phyloP scores from a whole-genome alignment of 108 stramenopile genomes.

The Seminavis robusta region DNA sequence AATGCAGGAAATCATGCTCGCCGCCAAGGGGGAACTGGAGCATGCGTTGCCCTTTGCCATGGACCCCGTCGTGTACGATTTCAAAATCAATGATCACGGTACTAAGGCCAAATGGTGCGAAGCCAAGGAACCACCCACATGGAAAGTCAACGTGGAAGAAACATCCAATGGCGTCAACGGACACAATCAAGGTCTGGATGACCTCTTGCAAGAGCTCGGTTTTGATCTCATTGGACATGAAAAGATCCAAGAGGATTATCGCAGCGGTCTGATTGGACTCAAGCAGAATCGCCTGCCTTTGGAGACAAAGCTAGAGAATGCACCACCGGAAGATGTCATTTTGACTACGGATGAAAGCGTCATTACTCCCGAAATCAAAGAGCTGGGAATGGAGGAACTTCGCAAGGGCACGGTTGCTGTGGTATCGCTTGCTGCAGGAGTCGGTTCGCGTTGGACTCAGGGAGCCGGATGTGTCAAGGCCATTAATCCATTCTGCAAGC shows the following conservation, averaged over 20 bases:
- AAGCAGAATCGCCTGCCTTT: conserved; percentile 48
- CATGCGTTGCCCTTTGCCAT: conserved; percentile 52
- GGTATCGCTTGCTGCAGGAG: conserved; percentile 53
- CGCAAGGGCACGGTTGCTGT: conserved; percentile 40
- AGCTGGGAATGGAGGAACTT: conserved; percentile 38
- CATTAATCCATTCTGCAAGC: conserved; percentile 46
- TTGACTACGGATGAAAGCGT: conserved; percentile 16
- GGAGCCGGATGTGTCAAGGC: conserved; percentile 63
- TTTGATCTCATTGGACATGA: conserved; percentile 43
- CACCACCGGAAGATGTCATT: conserved; percentile 38
- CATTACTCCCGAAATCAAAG: conserved; percentile 17
- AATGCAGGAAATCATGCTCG: conserved; percentile 47
- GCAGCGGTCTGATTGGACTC: conserved; percentile 43
- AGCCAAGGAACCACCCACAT: conserved; percentile 3
- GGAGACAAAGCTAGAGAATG: conserved; percentile 32
- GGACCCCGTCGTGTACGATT: conserved; percentile 58
- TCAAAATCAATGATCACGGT: conserved; percentile 45
- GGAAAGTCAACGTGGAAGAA: no score
- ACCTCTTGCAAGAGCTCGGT: conserved; percentile 35
- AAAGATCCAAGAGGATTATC: conserved; percentile 24
- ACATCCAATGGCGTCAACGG: neutral
- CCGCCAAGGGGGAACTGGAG: conserved; percentile 53
- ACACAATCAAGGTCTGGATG: conserved; percentile 15
- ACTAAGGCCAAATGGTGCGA: conserved; percentile 35
- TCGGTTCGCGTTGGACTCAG: conserved; percentile 63